Conservation (phyloP, 495 filamentous ascomycete species). For the Neurospora hispaniola region DNA sequence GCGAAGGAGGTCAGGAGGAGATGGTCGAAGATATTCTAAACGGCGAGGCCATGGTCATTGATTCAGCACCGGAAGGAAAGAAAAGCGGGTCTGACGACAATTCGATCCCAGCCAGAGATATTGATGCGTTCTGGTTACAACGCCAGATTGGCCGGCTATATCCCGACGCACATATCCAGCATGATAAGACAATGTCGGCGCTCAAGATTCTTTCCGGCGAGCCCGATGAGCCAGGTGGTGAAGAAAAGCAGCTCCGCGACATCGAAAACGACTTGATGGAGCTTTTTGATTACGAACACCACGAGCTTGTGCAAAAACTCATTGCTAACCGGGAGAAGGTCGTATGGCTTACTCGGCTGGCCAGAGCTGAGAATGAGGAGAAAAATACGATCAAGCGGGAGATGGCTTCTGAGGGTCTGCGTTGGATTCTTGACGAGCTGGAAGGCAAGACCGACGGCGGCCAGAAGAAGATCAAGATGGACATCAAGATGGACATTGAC, state of each 20-base stretch:
- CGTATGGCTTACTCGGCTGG: slow-evolving; percentile 89
- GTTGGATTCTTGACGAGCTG: slow-evolving; percentile 76
- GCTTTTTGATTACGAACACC: slow-evolving; percentile 92
- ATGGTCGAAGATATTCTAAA: slow-evolving; percentile 27
- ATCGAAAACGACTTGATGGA: slow-evolving; percentile 99
- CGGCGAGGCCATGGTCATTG: slow-evolving; percentile 72
- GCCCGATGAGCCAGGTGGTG: slow-evolving; percentile 57
- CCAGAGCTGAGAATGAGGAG: slow-evolving; percentile 70
- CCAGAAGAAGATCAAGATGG: slow-evolving; percentile 54
- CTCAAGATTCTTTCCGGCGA: slow-evolving; percentile 69
- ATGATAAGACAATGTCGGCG: slow-evolving; percentile 74
- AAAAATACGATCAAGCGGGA: slow-evolving; percentile 72
- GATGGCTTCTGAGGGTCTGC: slow-evolving; percentile 82
- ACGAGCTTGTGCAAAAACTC: slow-evolving; percentile 86
- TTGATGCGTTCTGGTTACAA: slow-evolving; percentile 97
- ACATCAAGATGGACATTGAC: slow-evolving; percentile 95
- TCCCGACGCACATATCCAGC: slow-evolving; percentile 79
- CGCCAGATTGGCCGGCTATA: slow-evolving; percentile 82
- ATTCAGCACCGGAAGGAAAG: slow-evolving; percentile 40
- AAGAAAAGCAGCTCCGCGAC: slow-evolving; percentile 74
- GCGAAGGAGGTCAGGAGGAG: slow-evolving; percentile 40
- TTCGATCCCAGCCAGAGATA: slow-evolving; percentile 67
- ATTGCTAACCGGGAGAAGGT: slow-evolving; percentile 85
- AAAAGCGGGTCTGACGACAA: slow-evolving; percentile 38
- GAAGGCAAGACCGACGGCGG: slow-evolving; percentile 47